Evolutionary conservation across 768 basidiomycete genomes (phyloP).

Genomic region (Punctularia strigosozonata): DNA sequence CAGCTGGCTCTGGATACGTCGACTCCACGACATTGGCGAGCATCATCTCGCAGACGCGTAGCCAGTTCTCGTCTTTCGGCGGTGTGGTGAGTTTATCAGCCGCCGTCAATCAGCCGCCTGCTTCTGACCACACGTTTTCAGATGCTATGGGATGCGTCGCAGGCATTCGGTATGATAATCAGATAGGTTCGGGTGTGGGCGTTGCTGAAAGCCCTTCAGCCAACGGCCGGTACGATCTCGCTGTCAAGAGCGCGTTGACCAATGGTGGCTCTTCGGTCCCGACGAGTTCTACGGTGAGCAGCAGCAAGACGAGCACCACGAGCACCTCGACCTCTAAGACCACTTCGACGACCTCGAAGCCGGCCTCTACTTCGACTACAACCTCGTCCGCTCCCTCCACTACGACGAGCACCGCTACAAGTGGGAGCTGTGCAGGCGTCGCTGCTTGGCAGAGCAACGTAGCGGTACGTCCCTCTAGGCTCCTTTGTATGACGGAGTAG

Average conservation of each 20-base stretch:
- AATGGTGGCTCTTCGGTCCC: constrained; percentile 8
- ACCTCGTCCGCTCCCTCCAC: constrained; percentile 15
- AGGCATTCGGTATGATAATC: constrained; percentile 12
- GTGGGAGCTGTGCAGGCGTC: constrained; percentile 29
- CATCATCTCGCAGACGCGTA: constrained; percentile 38
- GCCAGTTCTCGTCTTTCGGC: constrained; percentile 54
- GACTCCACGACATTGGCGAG: constrained; percentile 29
- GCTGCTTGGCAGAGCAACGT: constrained; percentile 25
- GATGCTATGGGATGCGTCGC: constrained; percentile 29
- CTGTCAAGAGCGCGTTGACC: constrained; percentile 28
- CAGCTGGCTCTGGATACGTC: constrained; percentile 54
- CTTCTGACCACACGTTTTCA: too few species aligned
- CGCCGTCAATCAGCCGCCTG: too few species aligned
- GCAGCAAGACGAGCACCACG: constrained; percentile 14
- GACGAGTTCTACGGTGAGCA: constrained; percentile 10
- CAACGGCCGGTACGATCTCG: constrained; percentile 29
- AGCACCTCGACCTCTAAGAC: constrained; percentile 6
- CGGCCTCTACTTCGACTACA: constrained; percentile 10
- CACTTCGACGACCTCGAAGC: constrained; percentile 8
- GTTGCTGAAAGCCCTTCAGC: constrained; percentile 16
- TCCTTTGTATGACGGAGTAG: neutral
- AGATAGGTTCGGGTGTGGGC: neutral
- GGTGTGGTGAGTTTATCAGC: too few species aligned
- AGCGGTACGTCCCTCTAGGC: constrained; percentile 22
- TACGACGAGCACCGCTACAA: constrained; percentile 12